These are phyloP conservation scores for Pythium aquatile DNA, from an alignment of 352 stramenopile species.

Conservation along the genomic window DNA sequence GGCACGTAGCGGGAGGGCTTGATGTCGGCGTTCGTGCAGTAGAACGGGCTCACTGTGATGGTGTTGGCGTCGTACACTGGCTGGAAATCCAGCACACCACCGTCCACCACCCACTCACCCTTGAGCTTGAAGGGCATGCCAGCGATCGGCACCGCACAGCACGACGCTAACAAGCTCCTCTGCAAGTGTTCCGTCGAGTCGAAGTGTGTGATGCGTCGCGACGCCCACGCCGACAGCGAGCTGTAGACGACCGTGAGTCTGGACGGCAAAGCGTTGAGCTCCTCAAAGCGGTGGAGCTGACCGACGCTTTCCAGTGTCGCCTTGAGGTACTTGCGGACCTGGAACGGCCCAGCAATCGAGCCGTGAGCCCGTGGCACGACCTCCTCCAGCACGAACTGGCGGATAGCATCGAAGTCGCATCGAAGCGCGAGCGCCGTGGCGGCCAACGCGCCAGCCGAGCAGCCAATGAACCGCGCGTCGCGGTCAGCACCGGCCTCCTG, in stretches of 20 bases:
- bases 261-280: conserved; percentile 44
- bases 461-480: conserved; percentile 67
- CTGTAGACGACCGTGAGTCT: conserved; percentile 70
- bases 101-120: conserved; percentile 87
- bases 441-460: conserved; percentile 70
- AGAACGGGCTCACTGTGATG: conserved; percentile 83
- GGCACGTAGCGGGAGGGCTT: conserved; percentile 89
- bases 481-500: conserved; percentile 69
- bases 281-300: conserved; percentile 41
- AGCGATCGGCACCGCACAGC: conserved; percentile 75
- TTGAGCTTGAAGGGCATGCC: conserved; percentile 82
- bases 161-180: conserved; percentile 70
- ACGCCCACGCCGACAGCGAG: conserved; percentile 68
- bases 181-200: conserved; percentile 60
- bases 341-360: conserved; percentile 53
- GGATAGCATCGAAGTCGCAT: conserved; percentile 76
- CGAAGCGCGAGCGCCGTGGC: conserved; percentile 66
- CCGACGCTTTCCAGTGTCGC: conserved; percentile 42
- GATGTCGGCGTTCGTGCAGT: conserved; percentile 86
- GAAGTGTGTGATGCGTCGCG: conserved; percentile 66
- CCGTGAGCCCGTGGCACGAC: conserved; percentile 56
- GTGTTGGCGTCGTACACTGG: conserved; percentile 70
- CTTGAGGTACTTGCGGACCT: conserved; percentile 63
- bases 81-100: conserved; percentile 82
- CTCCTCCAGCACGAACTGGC: conserved; percentile 51